Base-by-base conservation (phyloP, 805 yeast genomes). In the Wickerhamiella brachini region DNA sequence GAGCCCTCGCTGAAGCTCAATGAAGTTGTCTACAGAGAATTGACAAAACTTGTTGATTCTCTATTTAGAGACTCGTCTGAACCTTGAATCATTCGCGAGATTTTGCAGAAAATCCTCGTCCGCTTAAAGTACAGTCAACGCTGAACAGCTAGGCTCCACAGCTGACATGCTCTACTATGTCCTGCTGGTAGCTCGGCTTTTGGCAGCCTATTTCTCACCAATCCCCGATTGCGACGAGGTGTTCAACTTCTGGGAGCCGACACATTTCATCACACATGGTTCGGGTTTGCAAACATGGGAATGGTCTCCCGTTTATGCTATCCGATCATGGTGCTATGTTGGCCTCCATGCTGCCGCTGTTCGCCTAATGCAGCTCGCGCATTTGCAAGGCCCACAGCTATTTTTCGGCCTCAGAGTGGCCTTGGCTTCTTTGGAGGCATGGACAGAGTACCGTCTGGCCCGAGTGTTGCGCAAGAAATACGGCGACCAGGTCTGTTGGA, bases 271-370 rank as follows among this genome's bases (percentile, higher is more conserved):
- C 37, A 66, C 82, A 0, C 75, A 95, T 56, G 83, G 83, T 2
- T 86, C 87, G 64, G 97, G 97, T 1, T 84, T 88, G 59, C 88
- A 88, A 65, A 89, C 97, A 0, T 89, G 97, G 97, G 97, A 89
- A 62, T 90, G 89, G 64, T 85, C 95, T 0, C 96, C 97, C 0
- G 83, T 75, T 50, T 86, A 77, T 60, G 86, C 95, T 17, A 85
- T 89, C 50, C 69, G 97, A 56, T 85, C 95, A 1, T 90, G 93
- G 80, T 74, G 84, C 1, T 88, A 83, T 58, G 68, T 89, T 24
- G 54, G 79, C 6, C 85, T 65, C 7, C 71, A 70, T 50, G 70
- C 68, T 2, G 34, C 53, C 15, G 54, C 61, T 5, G 54, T 67
- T 21, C 53, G 54, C 34, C 45, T 51, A 1, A 53, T 56, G 21